Base-by-base conservation (phyloP, 352 stramenopile genomes). In the Peronosclerospora sorghi region DNA sequence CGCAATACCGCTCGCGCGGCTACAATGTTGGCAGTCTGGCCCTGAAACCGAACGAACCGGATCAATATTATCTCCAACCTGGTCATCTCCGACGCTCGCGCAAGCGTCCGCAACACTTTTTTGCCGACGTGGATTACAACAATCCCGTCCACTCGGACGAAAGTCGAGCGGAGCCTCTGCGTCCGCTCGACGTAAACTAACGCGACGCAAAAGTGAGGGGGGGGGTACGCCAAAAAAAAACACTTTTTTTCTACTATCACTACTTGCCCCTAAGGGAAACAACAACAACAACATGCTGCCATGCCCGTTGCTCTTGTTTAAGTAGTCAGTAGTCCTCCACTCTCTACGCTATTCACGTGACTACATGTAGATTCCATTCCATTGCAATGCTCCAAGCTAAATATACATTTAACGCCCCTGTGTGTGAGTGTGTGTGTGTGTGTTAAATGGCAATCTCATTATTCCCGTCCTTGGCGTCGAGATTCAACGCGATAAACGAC, bases 101-200 rank as follows among this genome's bases (percentile, higher is more conserved):
- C 54, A 69, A 89, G 62, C 75, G 65, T 51, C 62, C 65, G 32
- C 45, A 55, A 32, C 59, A 78, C 41, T 76, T 72, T 45, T 83
- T 82, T 35, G 74, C 83, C 30, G 64, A 87, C 9, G 57, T 89
- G 28, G 73, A 92, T 64, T 89, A 89, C 73, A 92, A 92, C 68
- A 73, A 92, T 59, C 68, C 68, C 24, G 37, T 77, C 17, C 59
- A 61, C 14, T 56, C 66, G 23, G 42, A 59, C 20, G 43, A 59
- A 35, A 64, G 60, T 45, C 66, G 54, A 51, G 67, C 46, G 13
- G 58, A 79, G 46, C 51, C 62, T 37, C 59, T 92, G 51, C 74
- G 76, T 46, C 64, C 68, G 4, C 45, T 66, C 4, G 56, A 77
- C 56, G 64, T 82, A 51, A 84, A 78, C 60, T 91, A 35, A 35